phyloP scores from a whole-genome alignment of 2,329 filamentous ascomycete genomes.

The Domatiomyces globalis region DNA sequence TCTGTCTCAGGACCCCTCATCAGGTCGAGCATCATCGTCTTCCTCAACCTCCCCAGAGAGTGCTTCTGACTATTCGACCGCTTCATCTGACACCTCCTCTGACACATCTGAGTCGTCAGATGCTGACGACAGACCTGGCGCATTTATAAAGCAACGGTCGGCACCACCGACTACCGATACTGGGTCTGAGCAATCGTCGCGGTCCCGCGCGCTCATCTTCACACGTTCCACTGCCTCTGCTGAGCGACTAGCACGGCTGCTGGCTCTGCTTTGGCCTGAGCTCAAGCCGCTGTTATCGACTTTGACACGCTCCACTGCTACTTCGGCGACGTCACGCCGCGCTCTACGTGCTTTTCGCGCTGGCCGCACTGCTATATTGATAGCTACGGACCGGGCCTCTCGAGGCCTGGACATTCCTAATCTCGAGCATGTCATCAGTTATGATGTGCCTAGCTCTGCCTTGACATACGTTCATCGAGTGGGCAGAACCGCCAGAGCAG shows the following conservation, averaged over 20 bases:
- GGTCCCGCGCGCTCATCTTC: constrained; percentile 65
- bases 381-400: constrained; percentile 89
- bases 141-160: constrained; percentile 23
- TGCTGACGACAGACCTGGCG: constrained; percentile 50
- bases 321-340: constrained; percentile 43
- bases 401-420: constrained; percentile 91
- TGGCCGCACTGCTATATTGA: constrained; percentile 73
- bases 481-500: constrained; percentile 86
- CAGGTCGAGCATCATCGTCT: constrained; percentile 4
- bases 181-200: neutral
- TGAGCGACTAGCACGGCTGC: constrained; percentile 72
- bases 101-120: constrained; percentile 13
- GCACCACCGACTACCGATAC: neutral
- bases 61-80: constrained; percentile 19
- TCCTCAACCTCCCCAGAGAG: constrained; percentile 14
- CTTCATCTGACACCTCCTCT: constrained; percentile 19
- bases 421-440: constrained; percentile 83
- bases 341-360: constrained; percentile 78
- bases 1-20: constrained; percentile 11
- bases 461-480: constrained; percentile 97
- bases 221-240: constrained; percentile 84
- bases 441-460: constrained; percentile 82
- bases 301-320: constrained; percentile 47
- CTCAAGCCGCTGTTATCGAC: constrained; percentile 81
- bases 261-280: constrained; percentile 71